Percentiles rank a stretch among this genome's conserved stretches.
phyloP scores from a whole-genome alignment of 768 basidiomycete species.

The Xerocomellus dryophilus region DNA sequence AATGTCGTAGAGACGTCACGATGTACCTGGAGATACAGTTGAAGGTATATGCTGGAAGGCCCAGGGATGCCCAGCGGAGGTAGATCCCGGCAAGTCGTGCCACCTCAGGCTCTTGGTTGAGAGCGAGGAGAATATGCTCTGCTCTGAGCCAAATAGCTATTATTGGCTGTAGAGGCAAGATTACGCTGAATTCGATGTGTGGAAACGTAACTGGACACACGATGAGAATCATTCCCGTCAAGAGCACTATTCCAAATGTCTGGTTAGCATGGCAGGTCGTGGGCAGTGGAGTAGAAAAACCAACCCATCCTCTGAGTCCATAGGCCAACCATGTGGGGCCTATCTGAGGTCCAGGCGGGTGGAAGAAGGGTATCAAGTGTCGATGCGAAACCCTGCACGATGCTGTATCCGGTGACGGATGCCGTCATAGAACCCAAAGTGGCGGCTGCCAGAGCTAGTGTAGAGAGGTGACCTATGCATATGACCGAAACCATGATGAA shows the following conservation, averaged over 20 bases:
- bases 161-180: slow-evolving; percentile 42
- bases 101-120: slow-evolving; percentile 82
- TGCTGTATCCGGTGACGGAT: slow-evolving; percentile 53
- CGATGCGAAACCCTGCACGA: slow-evolving; percentile 78
- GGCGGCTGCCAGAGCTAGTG: slow-evolving; percentile 82
- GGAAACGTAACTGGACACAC: slow-evolving; percentile 40
- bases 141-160: slow-evolving; percentile 77
- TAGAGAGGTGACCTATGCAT: slow-evolving; percentile 88
- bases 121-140: slow-evolving; percentile 69
- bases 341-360: slow-evolving; percentile 88
- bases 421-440: slow-evolving; percentile 74
- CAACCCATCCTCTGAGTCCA: slow-evolving; percentile 88
- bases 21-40: slow-evolving; percentile 51
- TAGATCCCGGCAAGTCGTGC: slow-evolving; percentile 74
- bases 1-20: background rate
- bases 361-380: slow-evolving; percentile 93
- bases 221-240: slow-evolving; percentile 54
- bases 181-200: background rate
- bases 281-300: slow-evolving; percentile 22
- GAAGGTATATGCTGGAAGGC: slow-evolving; percentile 72
- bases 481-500: slow-evolving; percentile 82
- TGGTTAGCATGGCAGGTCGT: slow-evolving; percentile 4
- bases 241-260: slow-evolving; percentile 45
- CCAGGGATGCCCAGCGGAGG: slow-evolving; percentile 70
- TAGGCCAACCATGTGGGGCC: slow-evolving; percentile 81